A percentile compares a stretch with the other conserved stretches of the same genome.
Evolutionary conservation across 495 filamentous ascomycete species (phyloP).

Genomic region (Aspergillus haitiensis): DNA sequence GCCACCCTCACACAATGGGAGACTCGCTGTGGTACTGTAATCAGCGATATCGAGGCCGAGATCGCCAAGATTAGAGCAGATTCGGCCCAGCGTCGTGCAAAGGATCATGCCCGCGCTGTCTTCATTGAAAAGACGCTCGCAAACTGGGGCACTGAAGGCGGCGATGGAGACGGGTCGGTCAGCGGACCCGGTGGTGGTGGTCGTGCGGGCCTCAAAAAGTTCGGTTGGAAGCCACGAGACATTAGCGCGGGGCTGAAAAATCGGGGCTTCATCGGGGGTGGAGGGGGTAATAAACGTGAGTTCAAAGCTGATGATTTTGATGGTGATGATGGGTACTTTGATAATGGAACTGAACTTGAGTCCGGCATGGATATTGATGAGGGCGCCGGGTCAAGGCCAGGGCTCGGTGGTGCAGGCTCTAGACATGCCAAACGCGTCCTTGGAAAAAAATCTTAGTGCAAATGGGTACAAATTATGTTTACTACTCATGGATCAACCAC

Average conservation of each 20-base stretch:
- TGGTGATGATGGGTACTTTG: slow-evolving; percentile 47
- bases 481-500: background rate
- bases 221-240: slow-evolving; percentile 29
- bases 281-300: slow-evolving; percentile 45
- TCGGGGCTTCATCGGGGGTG: slow-evolving; percentile 28
- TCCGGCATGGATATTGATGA: slow-evolving; percentile 53
- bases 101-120: slow-evolving; percentile 47
- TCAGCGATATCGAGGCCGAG: slow-evolving; percentile 71
- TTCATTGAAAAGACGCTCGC: slow-evolving; percentile 49
- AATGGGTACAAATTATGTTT: background rate
- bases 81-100: slow-evolving; percentile 54
- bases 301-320: slow-evolving; percentile 44
- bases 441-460: slow-evolving; percentile 38
- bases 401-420: slow-evolving; percentile 20
- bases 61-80: slow-evolving; percentile 57
- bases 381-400: slow-evolving; percentile 30
- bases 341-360: slow-evolving; percentile 56
- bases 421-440: slow-evolving; percentile 45
- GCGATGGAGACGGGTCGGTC: background rate
- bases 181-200: slow-evolving; percentile 1
- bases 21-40: slow-evolving; percentile 68
- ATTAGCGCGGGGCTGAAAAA: slow-evolving; percentile 27
- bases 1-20: slow-evolving; percentile 71
- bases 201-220: slow-evolving; percentile 20
- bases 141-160: slow-evolving; percentile 24